These are phyloP conservation scores for Tuber indicum DNA, from an alignment of 495 filamentous ascomycete genomes.

Conservation along the genomic window DNA sequence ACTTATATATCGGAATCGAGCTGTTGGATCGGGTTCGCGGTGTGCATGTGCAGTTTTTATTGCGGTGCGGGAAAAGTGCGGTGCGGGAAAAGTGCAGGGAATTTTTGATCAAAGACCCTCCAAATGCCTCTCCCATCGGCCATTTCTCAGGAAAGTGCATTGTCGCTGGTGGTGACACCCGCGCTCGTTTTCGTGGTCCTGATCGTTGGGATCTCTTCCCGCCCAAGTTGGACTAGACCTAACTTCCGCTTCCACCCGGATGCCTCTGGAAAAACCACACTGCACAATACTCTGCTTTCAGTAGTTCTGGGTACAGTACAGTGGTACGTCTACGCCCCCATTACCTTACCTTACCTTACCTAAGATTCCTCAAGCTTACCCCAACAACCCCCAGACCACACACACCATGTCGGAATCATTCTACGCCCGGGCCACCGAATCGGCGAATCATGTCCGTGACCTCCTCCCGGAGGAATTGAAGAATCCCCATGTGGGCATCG, in stretches of 20 bases:
- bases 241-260: not conserved
- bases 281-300: too few relatives aligned
- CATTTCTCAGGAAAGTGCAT: too few relatives aligned
- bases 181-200: too few relatives aligned
- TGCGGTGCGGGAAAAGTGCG: not conserved
- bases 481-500: conserved; percentile 58
- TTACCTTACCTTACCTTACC: not conserved
- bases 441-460: conserved; percentile 22
- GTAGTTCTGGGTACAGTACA: too few relatives aligned
- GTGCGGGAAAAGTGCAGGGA: not conserved
- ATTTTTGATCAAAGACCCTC: not conserved
- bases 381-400: not conserved
- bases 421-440: conserved; percentile 23
- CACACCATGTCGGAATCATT: conserved; percentile 15
- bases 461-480: conserved; percentile 48
- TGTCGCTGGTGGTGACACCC: too few relatives aligned
- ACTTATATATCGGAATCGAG: not conserved
- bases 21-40: not conserved
- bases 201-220: too few relatives aligned
- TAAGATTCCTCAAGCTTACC: not conserved
- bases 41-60: not conserved
- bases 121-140: not conserved
- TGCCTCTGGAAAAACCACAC: not conserved
- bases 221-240: too few relatives aligned
- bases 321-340: too few relatives aligned